Percentiles rank a stretch among this genome's conserved stretches.
Evolutionary conservation across 2,329 filamentous ascomycete species (phyloP).

Genomic region (Chrysosporium queenslandicum): DNA sequence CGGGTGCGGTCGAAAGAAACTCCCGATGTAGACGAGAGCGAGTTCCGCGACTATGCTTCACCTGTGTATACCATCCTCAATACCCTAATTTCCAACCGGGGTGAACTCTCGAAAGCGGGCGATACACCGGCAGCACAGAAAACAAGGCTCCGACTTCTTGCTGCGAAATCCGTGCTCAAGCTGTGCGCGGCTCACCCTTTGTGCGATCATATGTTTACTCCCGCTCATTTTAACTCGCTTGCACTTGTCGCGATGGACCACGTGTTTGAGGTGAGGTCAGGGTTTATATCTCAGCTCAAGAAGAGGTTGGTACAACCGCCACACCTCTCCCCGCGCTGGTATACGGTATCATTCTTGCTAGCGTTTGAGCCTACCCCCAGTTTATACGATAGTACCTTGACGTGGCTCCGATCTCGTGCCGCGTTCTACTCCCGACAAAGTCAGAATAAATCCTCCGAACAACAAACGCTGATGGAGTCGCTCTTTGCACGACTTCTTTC

Average conservation of each 20-base stretch:
- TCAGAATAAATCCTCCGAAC: conserved; percentile 32
- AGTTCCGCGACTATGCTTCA: conserved; percentile 46
- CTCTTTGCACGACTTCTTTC: conserved; percentile 75
- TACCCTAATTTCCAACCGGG: conserved; percentile 61
- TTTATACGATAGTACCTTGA: conserved; percentile 65
- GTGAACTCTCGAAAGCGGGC: conserved; percentile 66
- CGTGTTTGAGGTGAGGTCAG: conserved; percentile 60
- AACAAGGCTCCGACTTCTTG: conserved; percentile 68
- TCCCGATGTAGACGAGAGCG: conserved; percentile 29
- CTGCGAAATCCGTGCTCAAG: conserved; percentile 73
- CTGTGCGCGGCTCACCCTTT: conserved; percentile 66
- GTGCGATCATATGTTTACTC: conserved; percentile 60
- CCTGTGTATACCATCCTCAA: conserved; percentile 71
- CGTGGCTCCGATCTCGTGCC: conserved; percentile 78
- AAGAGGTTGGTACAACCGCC: conserved; percentile 47
- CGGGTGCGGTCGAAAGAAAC: conserved; percentile 59
- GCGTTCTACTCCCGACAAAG: conserved; percentile 49
- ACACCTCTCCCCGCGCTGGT: conserved; percentile 77
- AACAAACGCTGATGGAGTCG: conserved; percentile 63
- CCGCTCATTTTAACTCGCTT: conserved; percentile 68
- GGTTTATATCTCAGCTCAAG: conserved; percentile 76
- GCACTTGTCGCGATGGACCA: conserved; percentile 73
- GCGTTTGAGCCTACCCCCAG: conserved; percentile 76
- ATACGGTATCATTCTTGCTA: conserved; percentile 78
- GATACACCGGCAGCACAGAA: conserved; percentile 70